Evolutionary conservation across 805 yeast genomes (phyloP).

Genomic region (Candida parachauliodes): DNA sequence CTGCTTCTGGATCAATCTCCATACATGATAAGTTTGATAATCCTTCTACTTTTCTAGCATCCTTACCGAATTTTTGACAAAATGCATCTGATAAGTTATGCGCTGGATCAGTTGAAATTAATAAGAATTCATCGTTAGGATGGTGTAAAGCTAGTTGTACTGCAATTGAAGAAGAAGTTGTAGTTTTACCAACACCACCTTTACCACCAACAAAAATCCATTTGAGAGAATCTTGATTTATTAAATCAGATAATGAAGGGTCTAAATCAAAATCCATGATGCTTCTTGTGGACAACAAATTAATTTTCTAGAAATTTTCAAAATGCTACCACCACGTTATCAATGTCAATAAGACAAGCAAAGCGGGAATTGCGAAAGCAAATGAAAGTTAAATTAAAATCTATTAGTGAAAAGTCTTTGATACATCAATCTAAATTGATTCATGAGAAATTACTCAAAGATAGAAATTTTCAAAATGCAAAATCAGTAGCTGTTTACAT

Average conservation of each 20-base stretch:
- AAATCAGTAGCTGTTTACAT: conserved; percentile 61
- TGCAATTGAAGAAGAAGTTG: conserved; percentile 93
- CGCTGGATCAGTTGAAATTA: conserved; percentile 98
- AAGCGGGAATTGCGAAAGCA: conserved; percentile 19
- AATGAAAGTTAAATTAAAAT: conserved; percentile 18
- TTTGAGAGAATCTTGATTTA: conserved; percentile 63
- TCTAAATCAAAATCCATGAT: conserved; percentile 59
- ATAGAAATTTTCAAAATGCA: conserved; percentile 42
- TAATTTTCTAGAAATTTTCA: neutral
- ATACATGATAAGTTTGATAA: conserved; percentile 85
- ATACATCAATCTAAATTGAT: conserved; percentile 24
- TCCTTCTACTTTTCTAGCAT: conserved; percentile 91
- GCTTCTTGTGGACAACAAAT: conserved; percentile 3
- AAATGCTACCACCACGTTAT: neutral
- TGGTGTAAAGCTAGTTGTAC: conserved; percentile 85
- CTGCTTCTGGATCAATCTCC: conserved; percentile 97
- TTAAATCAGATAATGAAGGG: conserved; percentile 66
- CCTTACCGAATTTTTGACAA: conserved; percentile 97
- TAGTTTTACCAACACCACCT: conserved; percentile 99
- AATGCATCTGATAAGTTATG: conserved; percentile 97
- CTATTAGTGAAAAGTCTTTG: conserved; percentile 16
- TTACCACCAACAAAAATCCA: conserved; percentile 99
- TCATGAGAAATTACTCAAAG: conserved; percentile 14
- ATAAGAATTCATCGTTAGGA: conserved; percentile 73
- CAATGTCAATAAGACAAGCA: conserved; percentile 1